Conservation (phyloP, 2,329 filamentous ascomycete species). For the Stemphylium beticola region DNA sequence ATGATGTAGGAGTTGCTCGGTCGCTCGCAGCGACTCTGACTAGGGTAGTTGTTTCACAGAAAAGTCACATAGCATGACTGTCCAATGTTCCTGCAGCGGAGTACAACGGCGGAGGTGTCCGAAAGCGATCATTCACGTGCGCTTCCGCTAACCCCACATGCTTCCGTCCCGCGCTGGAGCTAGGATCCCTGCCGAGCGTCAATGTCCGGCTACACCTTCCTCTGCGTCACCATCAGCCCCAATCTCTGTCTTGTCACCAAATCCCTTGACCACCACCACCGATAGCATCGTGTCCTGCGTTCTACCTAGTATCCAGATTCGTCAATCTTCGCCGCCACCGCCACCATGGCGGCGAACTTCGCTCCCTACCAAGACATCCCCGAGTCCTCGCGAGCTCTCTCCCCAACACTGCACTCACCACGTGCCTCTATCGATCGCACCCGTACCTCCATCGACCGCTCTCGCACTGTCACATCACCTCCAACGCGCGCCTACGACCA, state of each 20-base stretch:
- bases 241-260: constrained; percentile 14
- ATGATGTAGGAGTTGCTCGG: background rate
- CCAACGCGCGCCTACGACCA: constrained; percentile 47
- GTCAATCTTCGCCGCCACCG: background rate
- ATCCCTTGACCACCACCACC: background rate
- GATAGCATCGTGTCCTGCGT: background rate
- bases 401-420: constrained; percentile 63
- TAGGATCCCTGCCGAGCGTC: constrained; percentile 27
- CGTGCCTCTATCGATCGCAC: constrained; percentile 44
- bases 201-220: constrained; percentile 19
- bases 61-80: constrained; percentile 4
- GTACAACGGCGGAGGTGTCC: constrained; percentile 6
- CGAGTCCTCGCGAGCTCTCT: constrained; percentile 80
- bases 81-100: constrained; percentile 16
- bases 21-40: background rate
- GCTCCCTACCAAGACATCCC: constrained; percentile 96
- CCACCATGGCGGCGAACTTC: constrained; percentile 64
- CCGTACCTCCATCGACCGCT: constrained; percentile 42
- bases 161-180: constrained; percentile 6
- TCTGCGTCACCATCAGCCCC: background rate
- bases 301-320: background rate
- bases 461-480: constrained; percentile 40
- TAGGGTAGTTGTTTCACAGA: background rate
- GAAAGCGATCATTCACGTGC: constrained; percentile 20
- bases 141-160: background rate